A percentile compares a stretch with the other conserved stretches of the same genome.
phyloP scores from a whole-genome alignment of 495 filamentous ascomycete species.

The Tuber calosporum region DNA sequence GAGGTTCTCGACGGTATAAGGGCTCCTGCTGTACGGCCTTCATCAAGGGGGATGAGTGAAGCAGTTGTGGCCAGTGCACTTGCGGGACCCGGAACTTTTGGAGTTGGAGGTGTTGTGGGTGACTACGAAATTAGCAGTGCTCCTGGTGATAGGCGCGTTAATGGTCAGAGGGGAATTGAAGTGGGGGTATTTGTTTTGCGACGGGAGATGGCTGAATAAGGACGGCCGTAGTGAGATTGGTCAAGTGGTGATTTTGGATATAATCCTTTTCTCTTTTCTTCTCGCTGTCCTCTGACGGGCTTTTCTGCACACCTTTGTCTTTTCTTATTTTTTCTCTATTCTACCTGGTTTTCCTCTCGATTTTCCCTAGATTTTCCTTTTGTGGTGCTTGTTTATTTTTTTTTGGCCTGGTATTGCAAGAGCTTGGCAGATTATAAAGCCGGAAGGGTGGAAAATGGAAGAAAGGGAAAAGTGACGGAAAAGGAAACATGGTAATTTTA shows the following conservation, averaged over 20 bases:
- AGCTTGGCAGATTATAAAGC: neutral
- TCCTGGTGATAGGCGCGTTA: constrained; percentile 47
- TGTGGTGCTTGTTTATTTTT: neutral
- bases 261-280: neutral
- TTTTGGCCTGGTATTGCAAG: neutral
- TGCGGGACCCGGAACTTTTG: constrained; percentile 30
- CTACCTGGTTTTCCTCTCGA: neutral
- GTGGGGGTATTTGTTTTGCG: constrained; percentile 59
- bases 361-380: constrained; percentile 1
- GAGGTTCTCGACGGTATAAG: constrained; percentile 59
- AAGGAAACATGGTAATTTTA: neutral
- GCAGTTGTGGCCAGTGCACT: constrained; percentile 40
- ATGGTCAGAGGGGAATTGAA: constrained; percentile 51
- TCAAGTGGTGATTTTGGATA: neutral
- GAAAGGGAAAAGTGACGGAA: neutral
- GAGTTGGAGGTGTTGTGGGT: constrained; percentile 44
- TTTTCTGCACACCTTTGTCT: neutral
- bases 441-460: neutral
- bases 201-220: constrained; percentile 16
- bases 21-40: constrained; percentile 30
- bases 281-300: neutral
- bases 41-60: constrained; percentile 41
- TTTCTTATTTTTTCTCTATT: neutral
- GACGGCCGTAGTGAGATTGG: neutral
- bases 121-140: constrained; percentile 41